A percentile compares a stretch with the other conserved stretches of the same genome.
These are phyloP conservation scores for Decorospora gaudefroyi DNA, from an alignment of 2,329 filamentous ascomycete species.

Conservation along the genomic window DNA sequence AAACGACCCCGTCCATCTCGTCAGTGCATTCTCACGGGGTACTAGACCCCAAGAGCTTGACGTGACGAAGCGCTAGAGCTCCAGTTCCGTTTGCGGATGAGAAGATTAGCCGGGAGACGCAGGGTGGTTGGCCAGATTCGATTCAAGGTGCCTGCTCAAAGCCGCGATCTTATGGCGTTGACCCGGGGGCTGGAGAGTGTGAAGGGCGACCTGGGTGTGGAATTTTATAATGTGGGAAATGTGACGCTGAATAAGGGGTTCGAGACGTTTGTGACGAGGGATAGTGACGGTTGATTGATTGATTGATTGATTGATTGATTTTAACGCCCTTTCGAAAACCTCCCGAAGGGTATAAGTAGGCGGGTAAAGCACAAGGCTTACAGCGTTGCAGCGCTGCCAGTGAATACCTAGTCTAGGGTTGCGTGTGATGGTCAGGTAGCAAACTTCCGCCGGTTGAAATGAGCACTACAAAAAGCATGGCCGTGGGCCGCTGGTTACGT, in stretches of 20 bases:
- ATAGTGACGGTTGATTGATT: conserved; percentile 21
- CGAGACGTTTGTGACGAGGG: conserved; percentile 68
- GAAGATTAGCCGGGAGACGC: conserved; percentile 58
- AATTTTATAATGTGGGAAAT: conserved; percentile 82
- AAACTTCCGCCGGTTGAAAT: too few relatives aligned
- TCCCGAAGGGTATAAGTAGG: too few relatives aligned
- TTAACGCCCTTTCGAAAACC: too few relatives aligned
- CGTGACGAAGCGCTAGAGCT: conserved; percentile 64
- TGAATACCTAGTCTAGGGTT: too few relatives aligned
- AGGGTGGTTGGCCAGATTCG: conserved; percentile 80
- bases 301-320: too few relatives aligned
- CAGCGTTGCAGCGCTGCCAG: too few relatives aligned
- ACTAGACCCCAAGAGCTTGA: conserved; percentile 69
- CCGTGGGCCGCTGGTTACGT: too few relatives aligned
- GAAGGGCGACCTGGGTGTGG: conserved; percentile 69
- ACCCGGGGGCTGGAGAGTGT: conserved; percentile 72
- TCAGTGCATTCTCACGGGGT: conserved; percentile 72
- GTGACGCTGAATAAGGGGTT: conserved; percentile 90
- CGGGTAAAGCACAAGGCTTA: too few relatives aligned
- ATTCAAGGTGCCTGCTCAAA: conserved; percentile 68
- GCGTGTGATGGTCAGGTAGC: too few relatives aligned
- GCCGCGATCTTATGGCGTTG: conserved; percentile 62
- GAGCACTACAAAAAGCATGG: too few relatives aligned
- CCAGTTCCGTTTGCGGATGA: conserved; percentile 64
- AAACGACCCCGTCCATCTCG: conserved; percentile 76